Evolutionary conservation across 2,329 filamentous ascomycete genomes (phyloP).

Genomic region (Xylogone sp.): DNA sequence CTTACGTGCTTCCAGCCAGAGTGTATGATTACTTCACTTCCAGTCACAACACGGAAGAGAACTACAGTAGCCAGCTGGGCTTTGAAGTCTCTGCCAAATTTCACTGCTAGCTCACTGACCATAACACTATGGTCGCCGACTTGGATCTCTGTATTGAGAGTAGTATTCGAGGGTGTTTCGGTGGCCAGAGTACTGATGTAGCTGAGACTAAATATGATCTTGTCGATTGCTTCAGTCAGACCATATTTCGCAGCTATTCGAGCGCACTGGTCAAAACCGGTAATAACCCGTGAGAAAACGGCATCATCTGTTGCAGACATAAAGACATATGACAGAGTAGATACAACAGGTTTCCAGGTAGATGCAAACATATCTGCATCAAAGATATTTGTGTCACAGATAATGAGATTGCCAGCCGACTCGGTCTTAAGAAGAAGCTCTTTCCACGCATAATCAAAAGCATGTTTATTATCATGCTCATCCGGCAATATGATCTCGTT

Average conservation of each 20-base stretch:
- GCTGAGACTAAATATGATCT: slow-evolving; percentile 85
- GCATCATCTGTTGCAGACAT: slow-evolving; percentile 97
- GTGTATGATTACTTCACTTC: slow-evolving; percentile 73
- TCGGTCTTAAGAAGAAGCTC: slow-evolving; percentile 85
- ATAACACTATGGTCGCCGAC: slow-evolving; percentile 90
- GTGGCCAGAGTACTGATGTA: slow-evolving; percentile 86
- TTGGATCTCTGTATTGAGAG: slow-evolving; percentile 93
- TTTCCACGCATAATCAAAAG: slow-evolving; percentile 97
- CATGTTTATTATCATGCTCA: slow-evolving; percentile 94
- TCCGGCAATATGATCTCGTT: slow-evolving; percentile 97
- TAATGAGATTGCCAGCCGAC: slow-evolving; percentile 65
- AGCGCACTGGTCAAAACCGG: slow-evolving; percentile 93
- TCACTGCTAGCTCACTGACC: slow-evolving; percentile 96
- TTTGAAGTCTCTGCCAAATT: slow-evolving; percentile 89
- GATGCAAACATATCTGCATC: slow-evolving; percentile 97
- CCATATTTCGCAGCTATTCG: slow-evolving; percentile 84
- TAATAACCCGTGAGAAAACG: slow-evolving; percentile 89
- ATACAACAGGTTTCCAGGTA: slow-evolving; percentile 92
- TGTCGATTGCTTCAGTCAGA: slow-evolving; percentile 82
- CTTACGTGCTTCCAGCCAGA: slow-evolving; percentile 77
- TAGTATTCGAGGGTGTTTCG: slow-evolving; percentile 72
- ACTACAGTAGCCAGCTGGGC: slow-evolving; percentile 92
- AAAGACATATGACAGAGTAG: slow-evolving; percentile 95
- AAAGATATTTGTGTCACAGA: slow-evolving; percentile 90
- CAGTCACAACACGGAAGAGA: slow-evolving; percentile 87